phyloP scores from a whole-genome alignment of 2,329 filamentous ascomycete species.

The Fusarium heterosporum region DNA sequence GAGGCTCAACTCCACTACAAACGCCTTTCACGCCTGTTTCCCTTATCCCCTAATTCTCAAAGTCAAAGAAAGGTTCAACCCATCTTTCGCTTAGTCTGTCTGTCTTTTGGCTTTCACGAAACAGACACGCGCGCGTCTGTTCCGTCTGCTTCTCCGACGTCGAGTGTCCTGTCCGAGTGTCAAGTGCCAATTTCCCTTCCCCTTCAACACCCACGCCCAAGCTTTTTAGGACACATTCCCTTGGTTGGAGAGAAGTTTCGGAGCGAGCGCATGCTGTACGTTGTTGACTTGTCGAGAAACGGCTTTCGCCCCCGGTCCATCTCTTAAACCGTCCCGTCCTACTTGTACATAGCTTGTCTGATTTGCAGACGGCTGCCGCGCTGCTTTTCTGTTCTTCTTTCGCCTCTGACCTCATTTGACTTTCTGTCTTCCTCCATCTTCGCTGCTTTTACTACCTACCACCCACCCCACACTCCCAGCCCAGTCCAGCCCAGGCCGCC shows the following conservation, averaged over 20 bases:
- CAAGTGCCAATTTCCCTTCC: constrained; percentile 8
- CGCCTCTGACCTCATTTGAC: constrained; percentile 58
- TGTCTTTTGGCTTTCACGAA: constrained; percentile 15
- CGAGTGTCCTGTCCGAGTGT: constrained; percentile 33
- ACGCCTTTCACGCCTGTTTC: constrained; percentile 28
- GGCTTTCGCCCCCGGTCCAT: constrained; percentile 40
- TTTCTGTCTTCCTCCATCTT: constrained; percentile 47
- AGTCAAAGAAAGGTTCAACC: no score
- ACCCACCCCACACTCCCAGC: constrained; percentile 47
- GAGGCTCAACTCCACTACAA: constrained; percentile 44
- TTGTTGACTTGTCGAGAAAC: constrained; percentile 39
- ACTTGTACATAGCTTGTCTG: no score
- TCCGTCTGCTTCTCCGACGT: constrained; percentile 18
- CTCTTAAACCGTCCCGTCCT: constrained; percentile 36
- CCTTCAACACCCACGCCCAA: constrained; percentile 16
- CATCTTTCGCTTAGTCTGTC: constrained; percentile 30
- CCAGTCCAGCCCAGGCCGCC: constrained; percentile 38
- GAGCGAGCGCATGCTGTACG: constrained; percentile 32
- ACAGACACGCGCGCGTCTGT: constrained; percentile 29
- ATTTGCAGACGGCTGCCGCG: constrained; percentile 37
- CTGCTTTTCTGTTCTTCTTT: constrained; percentile 42
- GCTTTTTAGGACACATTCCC: constrained; percentile 10
- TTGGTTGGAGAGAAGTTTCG: constrained; percentile 23
- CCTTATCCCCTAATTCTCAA: constrained; percentile 26
- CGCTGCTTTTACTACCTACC: constrained; percentile 44